Evolutionary conservation across 1,139 yeast species (phyloP).

Genomic region (Sugiyamaella xylanicola): DNA sequence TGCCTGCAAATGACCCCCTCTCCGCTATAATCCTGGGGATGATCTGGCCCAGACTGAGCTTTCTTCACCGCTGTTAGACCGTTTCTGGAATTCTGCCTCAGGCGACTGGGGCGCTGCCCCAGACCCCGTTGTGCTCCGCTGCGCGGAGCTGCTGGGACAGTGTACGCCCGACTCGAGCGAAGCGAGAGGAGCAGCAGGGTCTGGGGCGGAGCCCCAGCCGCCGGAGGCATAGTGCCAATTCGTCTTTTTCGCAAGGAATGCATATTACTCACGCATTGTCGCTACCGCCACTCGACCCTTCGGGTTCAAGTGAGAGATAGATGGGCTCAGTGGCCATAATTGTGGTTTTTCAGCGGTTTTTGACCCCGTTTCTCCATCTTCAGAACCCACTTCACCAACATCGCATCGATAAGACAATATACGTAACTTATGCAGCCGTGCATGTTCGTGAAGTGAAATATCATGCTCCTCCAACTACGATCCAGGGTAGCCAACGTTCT

Average conservation of each 20-base stretch:
- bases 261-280: conserved; percentile 8
- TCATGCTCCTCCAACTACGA: background rate
- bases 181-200: background rate
- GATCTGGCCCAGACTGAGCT: conserved; percentile 7
- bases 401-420: conserved; percentile 1
- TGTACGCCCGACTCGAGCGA: background rate
- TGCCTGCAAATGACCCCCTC: conserved; percentile 50
- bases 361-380: no score
- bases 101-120: background rate
- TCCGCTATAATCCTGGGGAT: conserved; percentile 43
- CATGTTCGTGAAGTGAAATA: background rate
- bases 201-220: background rate
- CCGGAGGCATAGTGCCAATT: background rate
- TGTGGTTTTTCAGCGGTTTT: no score
- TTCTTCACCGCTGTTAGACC: conserved; percentile 1
- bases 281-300: background rate
- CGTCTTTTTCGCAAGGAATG: no score
- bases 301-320: conserved; percentile 14
- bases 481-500: no score
- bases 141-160: background rate
- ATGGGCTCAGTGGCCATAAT: conserved; percentile 12
- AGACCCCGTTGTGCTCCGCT: background rate
- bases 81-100: background rate
- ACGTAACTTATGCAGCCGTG: conserved; percentile 5
- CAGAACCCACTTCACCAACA: no score